A percentile compares a stretch with the other conserved stretches of the same genome.
These are phyloP conservation scores for Corrigiola litoralis DNA, from an alignment of 179 eudicot species.

Conservation along the genomic window DNA sequence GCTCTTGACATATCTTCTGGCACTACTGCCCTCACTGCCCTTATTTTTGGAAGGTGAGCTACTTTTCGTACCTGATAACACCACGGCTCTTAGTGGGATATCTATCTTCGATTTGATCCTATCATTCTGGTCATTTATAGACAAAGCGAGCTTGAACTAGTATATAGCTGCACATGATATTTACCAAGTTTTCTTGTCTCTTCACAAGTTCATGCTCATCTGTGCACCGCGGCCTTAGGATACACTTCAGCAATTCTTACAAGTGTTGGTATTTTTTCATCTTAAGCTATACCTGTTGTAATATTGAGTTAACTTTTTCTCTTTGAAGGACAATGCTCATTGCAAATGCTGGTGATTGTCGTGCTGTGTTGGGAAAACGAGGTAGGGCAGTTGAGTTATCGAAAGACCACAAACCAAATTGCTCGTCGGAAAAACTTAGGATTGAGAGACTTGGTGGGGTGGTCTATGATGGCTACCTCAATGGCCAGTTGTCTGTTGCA, in stretches of 20 bases:
- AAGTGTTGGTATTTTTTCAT: too few relatives aligned
- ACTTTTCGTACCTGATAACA: not conserved
- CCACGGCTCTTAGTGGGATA: not conserved
- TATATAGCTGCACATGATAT: not conserved
- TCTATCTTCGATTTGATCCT: not conserved
- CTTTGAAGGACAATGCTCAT: slow-evolving; percentile 56
- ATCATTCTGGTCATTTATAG: not conserved
- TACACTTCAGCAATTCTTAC: too few relatives aligned
- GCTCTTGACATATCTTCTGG: slow-evolving; percentile 83
- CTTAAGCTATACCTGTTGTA: too few relatives aligned
- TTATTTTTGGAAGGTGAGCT: slow-evolving; percentile 67
- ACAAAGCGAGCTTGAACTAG: not conserved
- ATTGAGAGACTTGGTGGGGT: slow-evolving; percentile 81
- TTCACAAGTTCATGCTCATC: too few relatives aligned
- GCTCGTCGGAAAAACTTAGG: slow-evolving; percentile 52
- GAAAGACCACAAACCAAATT: slow-evolving; percentile 78
- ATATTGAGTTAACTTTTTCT: slow-evolving; percentile 12
- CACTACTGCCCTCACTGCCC: slow-evolving; percentile 71
- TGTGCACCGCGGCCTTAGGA: too few relatives aligned
- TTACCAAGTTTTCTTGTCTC: not conserved
- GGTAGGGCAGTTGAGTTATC: slow-evolving; percentile 82
- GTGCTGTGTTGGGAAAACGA: slow-evolving; percentile 76
- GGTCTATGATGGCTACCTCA: slow-evolving; percentile 83
- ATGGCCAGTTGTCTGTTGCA: slow-evolving; percentile 77
- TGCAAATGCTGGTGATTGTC: slow-evolving; percentile 94